Evolutionary conservation across 495 filamentous ascomycete species (phyloP).

Genomic region (Opeltia flavorubescens): DNA sequence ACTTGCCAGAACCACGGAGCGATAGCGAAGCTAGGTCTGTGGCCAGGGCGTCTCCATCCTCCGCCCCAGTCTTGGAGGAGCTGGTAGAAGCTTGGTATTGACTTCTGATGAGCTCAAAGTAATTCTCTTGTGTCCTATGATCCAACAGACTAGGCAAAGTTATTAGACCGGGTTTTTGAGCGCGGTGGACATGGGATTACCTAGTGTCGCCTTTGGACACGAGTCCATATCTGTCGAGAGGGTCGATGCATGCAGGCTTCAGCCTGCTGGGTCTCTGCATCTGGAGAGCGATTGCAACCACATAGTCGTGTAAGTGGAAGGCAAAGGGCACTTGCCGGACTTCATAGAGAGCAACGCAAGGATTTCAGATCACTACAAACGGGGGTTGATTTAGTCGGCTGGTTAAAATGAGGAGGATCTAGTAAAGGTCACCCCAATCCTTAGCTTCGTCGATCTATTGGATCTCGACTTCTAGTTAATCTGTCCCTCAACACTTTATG

Average conservation of each 20-base stretch:
- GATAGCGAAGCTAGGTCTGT: too few relatives aligned
- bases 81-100: constrained; percentile 56
- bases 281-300: neutral
- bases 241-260: constrained; percentile 54
- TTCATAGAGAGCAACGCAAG: too few relatives aligned
- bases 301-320: too few relatives aligned
- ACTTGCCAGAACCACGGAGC: constrained; percentile 1
- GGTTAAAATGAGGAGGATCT: too few relatives aligned
- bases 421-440: too few relatives aligned
- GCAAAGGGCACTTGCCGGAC: too few relatives aligned
- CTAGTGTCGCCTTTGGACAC: constrained; percentile 79
- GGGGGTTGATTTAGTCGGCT: too few relatives aligned
- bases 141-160: constrained; percentile 60
- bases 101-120: constrained; percentile 72
- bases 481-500: too few relatives aligned
- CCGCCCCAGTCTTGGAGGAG: neutral
- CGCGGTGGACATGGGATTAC: constrained; percentile 19
- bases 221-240: constrained; percentile 63
- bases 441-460: too few relatives aligned
- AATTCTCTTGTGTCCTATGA: constrained; percentile 59
- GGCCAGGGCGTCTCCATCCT: constrained; percentile 6
- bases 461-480: too few relatives aligned
- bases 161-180: too few relatives aligned
- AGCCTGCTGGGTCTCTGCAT: constrained; percentile 39
- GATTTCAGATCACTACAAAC: too few relatives aligned